Conservation (phyloP, 139 green algal genomes). For the Nannochloris sp. region DNA sequence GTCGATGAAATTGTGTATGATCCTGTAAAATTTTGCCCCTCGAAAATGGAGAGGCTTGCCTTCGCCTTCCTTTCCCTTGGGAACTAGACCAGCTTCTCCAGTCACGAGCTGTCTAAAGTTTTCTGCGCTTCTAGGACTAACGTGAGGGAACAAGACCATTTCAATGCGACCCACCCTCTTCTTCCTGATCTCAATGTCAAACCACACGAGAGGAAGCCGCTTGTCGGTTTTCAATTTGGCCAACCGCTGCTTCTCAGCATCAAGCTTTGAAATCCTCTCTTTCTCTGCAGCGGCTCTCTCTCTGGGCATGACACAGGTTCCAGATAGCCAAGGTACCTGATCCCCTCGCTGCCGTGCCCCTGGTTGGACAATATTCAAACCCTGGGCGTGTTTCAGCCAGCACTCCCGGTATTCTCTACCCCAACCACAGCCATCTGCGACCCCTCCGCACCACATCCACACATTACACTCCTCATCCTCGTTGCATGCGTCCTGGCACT, state of each 20-base stretch:
- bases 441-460: constrained; percentile 5
- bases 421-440: constrained; percentile 2
- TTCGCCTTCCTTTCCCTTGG: constrained; percentile 1
- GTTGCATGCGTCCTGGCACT: constrained; percentile 20
- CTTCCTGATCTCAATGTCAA: constrained; percentile 34
- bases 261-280: constrained; percentile 2
- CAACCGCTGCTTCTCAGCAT: constrained; percentile 1
- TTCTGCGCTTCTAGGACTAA: constrained; percentile 33
- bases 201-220: constrained; percentile 35
- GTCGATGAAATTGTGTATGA: constrained; percentile 48
- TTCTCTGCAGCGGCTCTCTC: constrained; percentile 14
- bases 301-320: constrained; percentile 19
- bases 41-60: constrained; percentile 1
- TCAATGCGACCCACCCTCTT: constrained; percentile 26
- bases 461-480: constrained; percentile 20
- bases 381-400: constrained; percentile 27
- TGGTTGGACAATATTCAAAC: constrained; percentile 11
- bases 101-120: constrained; percentile 37
- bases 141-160: constrained; percentile 32
- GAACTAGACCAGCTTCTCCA: constrained; percentile 7
- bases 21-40: constrained; percentile 34
- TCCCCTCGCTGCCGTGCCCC: not conserved
- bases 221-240: constrained; percentile 8
- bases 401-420: constrained; percentile 12
- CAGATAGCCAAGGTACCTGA: constrained; percentile 35